phyloP scores from a whole-genome alignment of 768 basidiomycete genomes.

The Clavulina sp. region DNA sequence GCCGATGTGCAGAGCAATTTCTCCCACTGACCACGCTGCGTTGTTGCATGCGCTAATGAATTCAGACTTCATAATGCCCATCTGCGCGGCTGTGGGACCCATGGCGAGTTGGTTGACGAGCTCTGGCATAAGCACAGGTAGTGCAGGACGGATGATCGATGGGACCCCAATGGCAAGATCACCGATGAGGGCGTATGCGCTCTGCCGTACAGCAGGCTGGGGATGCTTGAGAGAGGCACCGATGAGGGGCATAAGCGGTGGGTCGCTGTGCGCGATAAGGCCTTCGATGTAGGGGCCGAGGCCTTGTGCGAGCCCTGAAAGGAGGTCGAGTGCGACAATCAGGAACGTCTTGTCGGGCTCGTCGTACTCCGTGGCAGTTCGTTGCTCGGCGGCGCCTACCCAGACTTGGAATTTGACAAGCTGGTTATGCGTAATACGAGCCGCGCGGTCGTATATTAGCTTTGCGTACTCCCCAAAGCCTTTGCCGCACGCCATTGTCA shows the following conservation, averaged over 20 bases:
- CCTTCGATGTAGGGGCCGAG: constrained; percentile 62
- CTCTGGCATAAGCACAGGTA: constrained; percentile 79
- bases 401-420: constrained; percentile 58
- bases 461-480: constrained; percentile 78
- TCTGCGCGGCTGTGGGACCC: no score
- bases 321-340: constrained; percentile 90
- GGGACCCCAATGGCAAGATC: constrained; percentile 98
- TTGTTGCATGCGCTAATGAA: constrained; percentile 97
- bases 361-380: constrained; percentile 66
- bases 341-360: constrained; percentile 96
- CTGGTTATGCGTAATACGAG: constrained; percentile 63
- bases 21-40: constrained; percentile 98
- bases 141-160: constrained; percentile 60
- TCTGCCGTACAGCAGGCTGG: constrained; percentile 88
- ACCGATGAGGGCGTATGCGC: constrained; percentile 94
- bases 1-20: constrained; percentile 86
- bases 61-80: no score
- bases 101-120: constrained; percentile 80
- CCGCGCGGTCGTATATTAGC: constrained; percentile 86
- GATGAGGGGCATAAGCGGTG: constrained; percentile 64
- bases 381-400: constrained; percentile 63
- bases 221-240: constrained; percentile 88
- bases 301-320: constrained; percentile 91
- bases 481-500: constrained; percentile 86
- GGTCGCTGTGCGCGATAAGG: constrained; percentile 49